These are phyloP conservation scores for Vigna angularis DNA, from an alignment of 306 rosid genomes.

Conservation along the genomic window DNA sequence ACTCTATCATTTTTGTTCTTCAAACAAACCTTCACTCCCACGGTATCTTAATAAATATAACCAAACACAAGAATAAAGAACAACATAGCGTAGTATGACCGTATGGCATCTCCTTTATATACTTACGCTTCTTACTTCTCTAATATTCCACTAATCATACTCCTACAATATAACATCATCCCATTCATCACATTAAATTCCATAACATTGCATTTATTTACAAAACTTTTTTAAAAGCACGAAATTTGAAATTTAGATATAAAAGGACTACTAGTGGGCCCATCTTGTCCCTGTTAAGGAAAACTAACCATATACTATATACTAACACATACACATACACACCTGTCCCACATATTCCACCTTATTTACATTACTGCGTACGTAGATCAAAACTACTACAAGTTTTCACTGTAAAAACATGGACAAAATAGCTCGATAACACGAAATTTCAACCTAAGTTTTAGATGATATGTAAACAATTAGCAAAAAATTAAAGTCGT, in stretches of 20 bases:
- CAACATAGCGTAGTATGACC: conserved; percentile 23
- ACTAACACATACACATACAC: not conserved
- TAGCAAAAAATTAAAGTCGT: not conserved
- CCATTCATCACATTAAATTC: not conserved
- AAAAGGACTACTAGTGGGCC: conserved; percentile 12
- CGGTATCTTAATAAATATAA: not conserved
- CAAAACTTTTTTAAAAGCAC: not conserved
- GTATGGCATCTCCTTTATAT: conserved; percentile 12
- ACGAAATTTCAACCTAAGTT: not conserved
- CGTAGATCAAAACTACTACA: not conserved
- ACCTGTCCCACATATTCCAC: not conserved
- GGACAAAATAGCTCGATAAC: not conserved
- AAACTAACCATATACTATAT: not conserved
- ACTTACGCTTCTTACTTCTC: not conserved
- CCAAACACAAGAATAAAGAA: not conserved
- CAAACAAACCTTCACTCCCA: not conserved
- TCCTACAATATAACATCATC: not conserved
- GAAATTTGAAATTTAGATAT: not conserved
- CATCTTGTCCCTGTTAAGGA: conserved; percentile 12
- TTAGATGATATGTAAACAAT: not conserved
- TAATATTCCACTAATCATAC: conserved; percentile 16
- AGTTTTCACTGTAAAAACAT: not conserved
- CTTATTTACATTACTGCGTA: not conserved
- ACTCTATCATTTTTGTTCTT: not conserved
- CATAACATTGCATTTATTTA: too few species aligned